phyloP scores from a whole-genome alignment of 495 filamentous ascomycete genomes.

The Talaromyces nanjingensis region DNA sequence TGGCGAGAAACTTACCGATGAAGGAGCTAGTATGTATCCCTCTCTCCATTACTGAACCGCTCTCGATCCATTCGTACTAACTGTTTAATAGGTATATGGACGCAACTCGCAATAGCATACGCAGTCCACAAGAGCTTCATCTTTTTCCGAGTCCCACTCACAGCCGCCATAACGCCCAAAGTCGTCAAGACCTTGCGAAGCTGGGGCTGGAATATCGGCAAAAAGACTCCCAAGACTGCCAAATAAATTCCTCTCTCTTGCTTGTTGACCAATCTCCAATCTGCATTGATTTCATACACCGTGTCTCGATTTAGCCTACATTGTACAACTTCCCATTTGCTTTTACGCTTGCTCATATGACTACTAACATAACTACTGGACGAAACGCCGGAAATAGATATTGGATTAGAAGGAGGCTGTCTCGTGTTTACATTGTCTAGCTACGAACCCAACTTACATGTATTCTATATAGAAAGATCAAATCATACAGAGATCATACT shows the following conservation, averaged over 20 bases:
- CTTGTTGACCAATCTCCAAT: background rate
- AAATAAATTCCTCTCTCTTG: background rate
- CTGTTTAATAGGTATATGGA: constrained; percentile 57
- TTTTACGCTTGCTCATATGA: background rate
- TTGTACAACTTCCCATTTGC: background rate
- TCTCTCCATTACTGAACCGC: constrained; percentile 1
- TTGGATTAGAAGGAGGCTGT: background rate
- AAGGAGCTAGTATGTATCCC: constrained; percentile 46
- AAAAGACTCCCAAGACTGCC: constrained; percentile 45
- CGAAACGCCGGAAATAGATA: background rate
- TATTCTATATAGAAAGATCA: background rate
- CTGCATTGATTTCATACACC: background rate
- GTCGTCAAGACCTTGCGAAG: constrained; percentile 76
- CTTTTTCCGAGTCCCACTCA: constrained; percentile 84
- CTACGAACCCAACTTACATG: background rate
- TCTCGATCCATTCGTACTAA: background rate
- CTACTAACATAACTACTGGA: background rate
- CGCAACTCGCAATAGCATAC: constrained; percentile 89
- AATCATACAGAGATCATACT: background rate
- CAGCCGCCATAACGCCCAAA: constrained; percentile 83
- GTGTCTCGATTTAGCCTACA: background rate
- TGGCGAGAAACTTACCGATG: constrained; percentile 26
- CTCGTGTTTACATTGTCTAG: background rate
- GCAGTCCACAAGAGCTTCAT: constrained; percentile 98
- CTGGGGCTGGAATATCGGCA: constrained; percentile 78